Percentiles rank a stretch among this genome's conserved stretches.
Conservation (phyloP, 1,284 basidiomycete species). For the Anthracocystis walkeri region DNA sequence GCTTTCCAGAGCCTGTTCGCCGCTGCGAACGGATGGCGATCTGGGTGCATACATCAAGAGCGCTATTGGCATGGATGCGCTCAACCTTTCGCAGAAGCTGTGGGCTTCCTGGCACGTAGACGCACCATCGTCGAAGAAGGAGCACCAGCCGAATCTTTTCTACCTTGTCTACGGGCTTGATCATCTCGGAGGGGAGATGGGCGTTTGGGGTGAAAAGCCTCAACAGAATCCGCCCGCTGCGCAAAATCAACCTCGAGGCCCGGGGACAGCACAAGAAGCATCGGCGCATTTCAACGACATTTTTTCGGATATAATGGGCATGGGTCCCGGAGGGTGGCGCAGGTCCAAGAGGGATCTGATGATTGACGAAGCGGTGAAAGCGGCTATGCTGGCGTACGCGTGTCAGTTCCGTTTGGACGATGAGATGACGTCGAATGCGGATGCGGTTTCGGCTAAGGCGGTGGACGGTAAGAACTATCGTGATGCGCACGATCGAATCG, state of each 20-base stretch:
- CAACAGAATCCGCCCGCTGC: slow-evolving; percentile 9
- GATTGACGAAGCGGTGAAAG: slow-evolving; percentile 56
- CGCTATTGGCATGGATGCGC: slow-evolving; percentile 43
- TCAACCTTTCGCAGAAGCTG: slow-evolving; percentile 40
- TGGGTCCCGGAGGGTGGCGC: slow-evolving; percentile 45
- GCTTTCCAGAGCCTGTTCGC: slow-evolving; percentile 51
- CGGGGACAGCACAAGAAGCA: slow-evolving; percentile 28
- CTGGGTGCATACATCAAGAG: slow-evolving; percentile 51
- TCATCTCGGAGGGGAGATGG: slow-evolving; percentile 53
- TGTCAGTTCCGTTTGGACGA: slow-evolving; percentile 52
- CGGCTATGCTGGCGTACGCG: slow-evolving; percentile 53
- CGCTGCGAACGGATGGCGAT: slow-evolving; percentile 46
- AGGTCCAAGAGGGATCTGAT: slow-evolving; percentile 44
- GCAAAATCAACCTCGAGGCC: not conserved
- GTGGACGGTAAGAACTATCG: slow-evolving; percentile 39
- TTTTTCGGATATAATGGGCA: slow-evolving; percentile 33
- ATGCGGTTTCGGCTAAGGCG: slow-evolving; percentile 33
- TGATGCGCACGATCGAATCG: slow-evolving; percentile 51
- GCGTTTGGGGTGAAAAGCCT: slow-evolving; percentile 51
- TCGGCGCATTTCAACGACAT: slow-evolving; percentile 35
- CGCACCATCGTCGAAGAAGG: slow-evolving; percentile 28
- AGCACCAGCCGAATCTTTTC: slow-evolving; percentile 53
- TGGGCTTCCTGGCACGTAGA: slow-evolving; percentile 57
- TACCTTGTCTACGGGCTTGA: slow-evolving; percentile 54
- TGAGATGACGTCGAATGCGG: slow-evolving; percentile 38